Evolutionary conservation across 2,329 filamentous ascomycete genomes (phyloP).

Genomic region (Calonectria ilicicola): DNA sequence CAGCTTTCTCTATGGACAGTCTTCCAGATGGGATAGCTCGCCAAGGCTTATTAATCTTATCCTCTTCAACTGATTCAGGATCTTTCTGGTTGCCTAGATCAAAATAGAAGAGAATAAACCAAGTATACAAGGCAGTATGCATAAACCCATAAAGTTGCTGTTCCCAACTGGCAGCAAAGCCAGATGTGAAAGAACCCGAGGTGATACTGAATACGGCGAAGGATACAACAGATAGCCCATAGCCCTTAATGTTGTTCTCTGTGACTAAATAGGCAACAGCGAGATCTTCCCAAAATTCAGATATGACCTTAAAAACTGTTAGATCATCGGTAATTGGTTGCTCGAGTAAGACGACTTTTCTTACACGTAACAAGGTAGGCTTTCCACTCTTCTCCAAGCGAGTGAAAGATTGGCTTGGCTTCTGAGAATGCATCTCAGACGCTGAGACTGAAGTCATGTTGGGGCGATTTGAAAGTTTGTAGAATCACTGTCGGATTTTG

Average conservation of each 20-base stretch:
- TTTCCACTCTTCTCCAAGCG: background rate
- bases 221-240: background rate
- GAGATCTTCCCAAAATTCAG: background rate
- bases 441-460: background rate
- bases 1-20: background rate
- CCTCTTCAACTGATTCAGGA: background rate
- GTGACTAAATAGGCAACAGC: background rate
- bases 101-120: background rate
- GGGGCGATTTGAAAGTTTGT: background rate
- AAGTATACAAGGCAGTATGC: background rate
- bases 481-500: background rate
- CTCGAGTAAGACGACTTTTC: background rate
- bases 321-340: background rate
- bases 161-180: background rate
- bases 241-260: background rate
- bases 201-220: background rate
- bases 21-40: background rate
- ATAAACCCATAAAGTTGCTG: background rate
- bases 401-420: background rate
- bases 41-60: conserved; percentile 3
- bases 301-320: background rate
- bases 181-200: background rate
- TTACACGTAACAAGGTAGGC: background rate
- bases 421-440: background rate
- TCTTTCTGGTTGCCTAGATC: background rate